phyloP scores from a whole-genome alignment of 179 eudicot species.

The Sideroxylon spinosum region DNA sequence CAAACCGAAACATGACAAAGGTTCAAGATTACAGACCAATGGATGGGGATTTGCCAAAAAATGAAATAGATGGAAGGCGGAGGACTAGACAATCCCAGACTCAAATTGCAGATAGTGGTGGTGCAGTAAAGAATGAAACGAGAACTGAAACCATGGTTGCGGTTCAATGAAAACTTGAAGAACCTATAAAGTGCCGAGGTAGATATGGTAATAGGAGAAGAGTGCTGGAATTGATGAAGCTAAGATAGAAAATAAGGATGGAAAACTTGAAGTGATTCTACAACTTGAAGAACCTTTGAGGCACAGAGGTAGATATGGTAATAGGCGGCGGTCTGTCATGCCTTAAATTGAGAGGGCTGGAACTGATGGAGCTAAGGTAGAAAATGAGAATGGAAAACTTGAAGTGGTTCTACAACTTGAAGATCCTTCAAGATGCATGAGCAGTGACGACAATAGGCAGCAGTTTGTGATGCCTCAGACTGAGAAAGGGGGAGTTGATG shows the following conservation, averaged over 20 bases:
- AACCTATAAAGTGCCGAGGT: slow-evolving; percentile 7
- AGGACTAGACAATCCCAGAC: background rate
- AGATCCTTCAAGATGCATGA: slow-evolving; percentile 5
- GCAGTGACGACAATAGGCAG: background rate
- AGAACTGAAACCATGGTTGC: slow-evolving; percentile 3
- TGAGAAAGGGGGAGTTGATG: slow-evolving; percentile 8
- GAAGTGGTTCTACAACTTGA: slow-evolving; percentile 20
- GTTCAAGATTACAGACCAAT: slow-evolving; percentile 4
- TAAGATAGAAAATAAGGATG: too few relatives aligned
- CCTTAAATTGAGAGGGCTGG: slow-evolving; percentile 7
- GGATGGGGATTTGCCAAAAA: background rate
- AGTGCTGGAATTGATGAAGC: background rate
- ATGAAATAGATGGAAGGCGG: slow-evolving; percentile 16
- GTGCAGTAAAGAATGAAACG: background rate
- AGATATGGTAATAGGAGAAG: background rate
- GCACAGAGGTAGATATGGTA: background rate
- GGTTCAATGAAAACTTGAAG: slow-evolving; percentile 12
- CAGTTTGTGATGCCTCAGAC: slow-evolving; percentile 12
- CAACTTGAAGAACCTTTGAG: slow-evolving; percentile 17
- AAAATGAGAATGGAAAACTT: slow-evolving; percentile 8
- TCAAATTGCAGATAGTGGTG: background rate
- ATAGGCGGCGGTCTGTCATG: slow-evolving; percentile 11
- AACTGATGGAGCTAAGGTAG: background rate
- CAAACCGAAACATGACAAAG: slow-evolving; percentile 10
- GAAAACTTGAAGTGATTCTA: slow-evolving; percentile 13